Conservation (phyloP, 306 rosid genomes). For the Rosa persica region DNA sequence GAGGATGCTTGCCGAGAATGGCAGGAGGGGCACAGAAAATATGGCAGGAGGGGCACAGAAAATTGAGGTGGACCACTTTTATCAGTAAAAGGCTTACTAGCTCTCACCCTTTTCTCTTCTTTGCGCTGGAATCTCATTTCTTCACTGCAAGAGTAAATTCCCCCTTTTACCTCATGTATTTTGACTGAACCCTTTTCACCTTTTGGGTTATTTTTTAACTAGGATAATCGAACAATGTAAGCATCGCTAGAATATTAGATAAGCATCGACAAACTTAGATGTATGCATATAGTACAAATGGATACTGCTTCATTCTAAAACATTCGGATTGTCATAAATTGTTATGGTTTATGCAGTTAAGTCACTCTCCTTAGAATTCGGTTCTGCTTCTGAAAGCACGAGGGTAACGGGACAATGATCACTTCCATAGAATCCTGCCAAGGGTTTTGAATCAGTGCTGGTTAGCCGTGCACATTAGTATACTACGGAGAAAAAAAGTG, state of each 20-base stretch:
- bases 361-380: constrained; percentile 35
- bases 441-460: constrained; percentile 28
- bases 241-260: not conserved
- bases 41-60: not conserved
- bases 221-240: not conserved
- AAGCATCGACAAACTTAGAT: constrained; percentile 1
- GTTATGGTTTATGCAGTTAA: constrained; percentile 19
- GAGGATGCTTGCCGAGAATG: not conserved
- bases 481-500: not conserved
- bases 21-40: not conserved
- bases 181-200: not conserved
- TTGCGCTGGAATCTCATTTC: not conserved
- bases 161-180: not conserved
- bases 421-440: constrained; percentile 83
- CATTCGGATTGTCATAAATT: not conserved
- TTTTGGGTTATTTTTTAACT: not conserved
- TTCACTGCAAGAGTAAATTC: not conserved
- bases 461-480: not conserved
- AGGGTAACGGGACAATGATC: constrained; percentile 93
- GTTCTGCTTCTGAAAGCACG: constrained; percentile 60
- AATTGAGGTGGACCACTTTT: not conserved
- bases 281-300: not conserved
- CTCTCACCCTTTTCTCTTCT: not conserved
- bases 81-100: not conserved
- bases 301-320: not conserved